Conservation (phyloP, 495 filamentous ascomycete species). For the Antarctomyces pellizariae region DNA sequence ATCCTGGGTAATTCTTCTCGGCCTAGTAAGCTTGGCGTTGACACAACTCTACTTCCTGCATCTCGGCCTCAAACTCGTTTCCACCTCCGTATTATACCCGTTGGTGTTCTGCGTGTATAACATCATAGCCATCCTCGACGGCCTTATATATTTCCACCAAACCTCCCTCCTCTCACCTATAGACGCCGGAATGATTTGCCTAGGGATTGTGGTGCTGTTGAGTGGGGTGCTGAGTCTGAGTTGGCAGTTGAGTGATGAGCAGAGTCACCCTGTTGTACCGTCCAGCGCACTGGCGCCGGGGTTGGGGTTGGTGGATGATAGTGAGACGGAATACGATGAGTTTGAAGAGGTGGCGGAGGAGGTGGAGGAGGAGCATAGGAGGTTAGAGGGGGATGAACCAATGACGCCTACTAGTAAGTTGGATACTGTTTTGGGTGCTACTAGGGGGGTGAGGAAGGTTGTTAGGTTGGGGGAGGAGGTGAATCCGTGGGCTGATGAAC, state of each 20-base stretch:
- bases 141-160: slow-evolving; percentile 90
- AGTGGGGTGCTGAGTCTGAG: slow-evolving; percentile 76
- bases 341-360: slow-evolving; percentile 20
- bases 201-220: slow-evolving; percentile 73
- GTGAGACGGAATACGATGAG: slow-evolving; percentile 25
- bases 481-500: slow-evolving; percentile 37
- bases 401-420: slow-evolving; percentile 18
- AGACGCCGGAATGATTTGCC: slow-evolving; percentile 59
- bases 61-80: slow-evolving; percentile 76
- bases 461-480: slow-evolving; percentile 28
- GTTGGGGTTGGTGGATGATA: slow-evolving; percentile 42
- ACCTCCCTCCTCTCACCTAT: slow-evolving; percentile 49
- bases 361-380: slow-evolving; percentile 14
- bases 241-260: slow-evolving; percentile 69
- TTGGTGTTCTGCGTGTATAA: slow-evolving; percentile 99
- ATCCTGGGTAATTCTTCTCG: slow-evolving; percentile 81
- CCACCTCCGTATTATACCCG: slow-evolving; percentile 88
- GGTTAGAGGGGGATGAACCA: slow-evolving; percentile 20
- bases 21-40: slow-evolving; percentile 60
- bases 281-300: slow-evolving; percentile 43
- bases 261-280: slow-evolving; percentile 30
- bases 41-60: slow-evolving; percentile 91
- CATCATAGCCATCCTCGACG: slow-evolving; percentile 94
- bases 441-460: slow-evolving; percentile 15
- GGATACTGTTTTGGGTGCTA: slow-evolving; percentile 11